Evolutionary conservation across 2,329 filamentous ascomycete genomes (phyloP), one percentile per base, ranked within the genome.

Genomic region (Fusarium denticulatum): DNA sequence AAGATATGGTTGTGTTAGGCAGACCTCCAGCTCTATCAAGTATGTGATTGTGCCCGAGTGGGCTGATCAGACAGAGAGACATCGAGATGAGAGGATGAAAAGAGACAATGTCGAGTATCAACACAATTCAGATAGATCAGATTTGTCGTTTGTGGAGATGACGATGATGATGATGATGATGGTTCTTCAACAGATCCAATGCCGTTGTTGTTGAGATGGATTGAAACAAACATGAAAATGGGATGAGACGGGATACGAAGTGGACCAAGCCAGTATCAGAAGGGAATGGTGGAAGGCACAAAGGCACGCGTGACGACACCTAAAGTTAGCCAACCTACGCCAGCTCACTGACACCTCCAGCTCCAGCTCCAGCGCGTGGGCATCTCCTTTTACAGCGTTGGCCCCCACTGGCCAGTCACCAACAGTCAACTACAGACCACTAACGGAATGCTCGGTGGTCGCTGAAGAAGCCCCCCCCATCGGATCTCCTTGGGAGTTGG

Each of bases 211-310:
- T 73, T 58, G 56, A 68, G 71, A 73, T 74, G 56, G 71, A 73
- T 74, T 71, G 71, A 73, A 73, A 74, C 68, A 73, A 73, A 59
- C 30, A 60, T 74, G 70, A 67, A 64, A 67, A 50, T 68, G 62
- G 66, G 56, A 58, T 71, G 56, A 62, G 67, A 71, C 56, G 45
- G 60, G 37, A 49, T 53, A 42, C 55, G 28, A 60, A 71, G 71
- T 73, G 71, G 71, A 57, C 58, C 67, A 52, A 36, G n/a, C 67
- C 67, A 69, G 46, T 53, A 64, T 69, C 56, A 71, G 60, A 73
- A 55, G 45, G 67, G 65, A 68, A 69, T 43, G 68, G 69, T 58
- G 64, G 63, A 36, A 61, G 53, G 60, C 46, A 40, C 50, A 34
- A 30, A 34, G 46, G 43, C 57, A 57, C 69, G 45, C 60, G 71